Base-by-base conservation (phyloP, 2,329 filamentous ascomycete genomes). In the Bimuria novae-zelandiae region DNA sequence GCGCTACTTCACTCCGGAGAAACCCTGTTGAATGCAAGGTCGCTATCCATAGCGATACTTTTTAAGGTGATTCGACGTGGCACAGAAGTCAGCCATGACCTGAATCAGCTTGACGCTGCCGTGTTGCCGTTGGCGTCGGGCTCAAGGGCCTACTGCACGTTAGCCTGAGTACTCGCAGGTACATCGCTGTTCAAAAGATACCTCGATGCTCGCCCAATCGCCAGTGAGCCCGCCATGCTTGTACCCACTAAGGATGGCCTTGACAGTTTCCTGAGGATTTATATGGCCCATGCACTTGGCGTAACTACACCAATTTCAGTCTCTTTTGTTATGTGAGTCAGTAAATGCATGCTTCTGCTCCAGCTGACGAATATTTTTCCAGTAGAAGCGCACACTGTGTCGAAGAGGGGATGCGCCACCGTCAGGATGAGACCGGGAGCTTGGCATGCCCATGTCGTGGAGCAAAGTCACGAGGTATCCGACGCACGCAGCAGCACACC, bases 71-170 rank as follows among this genome's bases (percentile, higher is more conserved):
- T 6, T 10, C 10, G 25, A 27, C 25, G 10, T 27, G 10, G 25
- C 25, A 5, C 10, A 27, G 25, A 5, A 27, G 25, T 27, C 25
- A 10, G 25, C 5, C 5, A 10, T 27, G 5, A 10, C 25, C 10
- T 27, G 5, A 10, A 27, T 27, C 6, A 27, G 25, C 25, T 27
- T 10, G n/a, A 27, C 25, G 25, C 10, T 5, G 30, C 5, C 14
- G 30, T 33, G 12, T 33, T 33, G 10, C 4, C 30, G 8, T 33
- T 4, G 30, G 14, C 5, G 35, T 3, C 7, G 16, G 3, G 8
- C 11, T 21, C 35, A 6, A 35, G 35, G 27, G 62, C 57, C 25
- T 64, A 67, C 30, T 7, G 6, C 17, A 33, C 25, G 12, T 33
- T 33, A 33, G 30, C 30, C n/a, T 12, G 30, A 14, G 30, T 14